Base-by-base conservation (phyloP, 345 rosid genomes). In the Crucihimalaya himalaica region DNA sequence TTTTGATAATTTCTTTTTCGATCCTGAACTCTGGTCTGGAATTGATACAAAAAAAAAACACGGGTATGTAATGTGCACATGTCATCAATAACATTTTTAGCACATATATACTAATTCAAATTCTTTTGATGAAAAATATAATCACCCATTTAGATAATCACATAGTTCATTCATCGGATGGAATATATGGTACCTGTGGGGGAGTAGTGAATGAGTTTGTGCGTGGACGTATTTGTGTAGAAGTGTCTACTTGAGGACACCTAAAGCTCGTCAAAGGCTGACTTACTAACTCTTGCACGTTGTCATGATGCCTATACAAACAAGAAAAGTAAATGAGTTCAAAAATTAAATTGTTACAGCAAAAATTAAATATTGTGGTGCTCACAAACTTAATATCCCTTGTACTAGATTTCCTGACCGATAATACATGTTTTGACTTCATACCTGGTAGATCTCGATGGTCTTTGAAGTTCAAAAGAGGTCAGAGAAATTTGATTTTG, bases 101-200 rank as follows among this genome's bases (percentile, higher is more conserved):
- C 25, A 54, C 19, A 25, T 35, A 46, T 35, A 46, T 11, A 47
- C 15, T 16, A 20, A 4, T 5, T 20, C 23, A 48, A 16, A 4
- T 0, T 1, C 0, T 43, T 43, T 43, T 50, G 14, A 50, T 51
- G 16, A 6, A 16, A 12, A 25, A 3, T 34, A 19, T n/a, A n/a
- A n/a, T n/a, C n/a, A n/a, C n/a, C n/a, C n/a, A n/a, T n/a, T n/a
- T n/a, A n/a, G 1, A 12, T 39, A 13, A 39, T 39, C 47, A 43
- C 48, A n/a, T 43, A 43, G 19, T 29, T 57, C 4, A 20, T 43
- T 14, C 32, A 31, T 37, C 1, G 5, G 12, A 51, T 7, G 4
- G 6, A 57, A 50, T 60, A 50, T 39, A 27, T 60, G 20, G 53
- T 72, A 72, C 76, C 43, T 62, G 18, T 40, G 14, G 0, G 53